Percentiles rank a stretch among this genome's conserved stretches.
Conservation (phyloP, 352 stramenopile species). For the Pythium sukuiense region DNA sequence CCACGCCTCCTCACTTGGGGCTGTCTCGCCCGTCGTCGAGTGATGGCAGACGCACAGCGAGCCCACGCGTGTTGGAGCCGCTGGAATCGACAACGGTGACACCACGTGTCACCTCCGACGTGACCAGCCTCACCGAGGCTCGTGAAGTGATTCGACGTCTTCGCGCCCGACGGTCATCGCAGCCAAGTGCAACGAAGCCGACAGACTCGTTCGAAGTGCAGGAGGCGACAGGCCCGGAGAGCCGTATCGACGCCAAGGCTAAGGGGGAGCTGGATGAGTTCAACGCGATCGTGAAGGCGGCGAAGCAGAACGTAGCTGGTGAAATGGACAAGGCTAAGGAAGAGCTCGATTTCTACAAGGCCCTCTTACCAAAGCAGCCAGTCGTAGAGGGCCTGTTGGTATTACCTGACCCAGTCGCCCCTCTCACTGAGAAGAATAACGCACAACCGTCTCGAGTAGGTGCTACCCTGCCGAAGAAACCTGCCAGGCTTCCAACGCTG, state of each 20-base stretch:
- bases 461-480: conserved; percentile 12
- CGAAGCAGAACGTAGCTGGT: conserved; percentile 35
- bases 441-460: background rate
- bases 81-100: background rate
- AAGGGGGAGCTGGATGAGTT: conserved; percentile 59
- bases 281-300: conserved; percentile 47
- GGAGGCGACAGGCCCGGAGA: conserved; percentile 14
- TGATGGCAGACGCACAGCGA: conserved; percentile 14
- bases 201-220: background rate
- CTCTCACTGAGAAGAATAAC: background rate
- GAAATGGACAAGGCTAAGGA: conserved; percentile 43
- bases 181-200: background rate
- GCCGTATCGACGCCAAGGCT: conserved; percentile 23
- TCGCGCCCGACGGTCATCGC: conserved; percentile 18
- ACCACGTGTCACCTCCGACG: background rate
- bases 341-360: conserved; percentile 59
- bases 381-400: background rate
- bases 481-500: conserved; percentile 18
- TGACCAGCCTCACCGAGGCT: conserved; percentile 25
- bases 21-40: conserved; percentile 4
- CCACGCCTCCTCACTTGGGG: conserved; percentile 1
- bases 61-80: conserved; percentile 23
- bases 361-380: conserved; percentile 37
- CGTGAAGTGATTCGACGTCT: conserved; percentile 27
- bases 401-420: background rate